These are phyloP conservation scores for Amanita subjunquillea DNA, from an alignment of 768 basidiomycete species.

Conservation along the genomic window DNA sequence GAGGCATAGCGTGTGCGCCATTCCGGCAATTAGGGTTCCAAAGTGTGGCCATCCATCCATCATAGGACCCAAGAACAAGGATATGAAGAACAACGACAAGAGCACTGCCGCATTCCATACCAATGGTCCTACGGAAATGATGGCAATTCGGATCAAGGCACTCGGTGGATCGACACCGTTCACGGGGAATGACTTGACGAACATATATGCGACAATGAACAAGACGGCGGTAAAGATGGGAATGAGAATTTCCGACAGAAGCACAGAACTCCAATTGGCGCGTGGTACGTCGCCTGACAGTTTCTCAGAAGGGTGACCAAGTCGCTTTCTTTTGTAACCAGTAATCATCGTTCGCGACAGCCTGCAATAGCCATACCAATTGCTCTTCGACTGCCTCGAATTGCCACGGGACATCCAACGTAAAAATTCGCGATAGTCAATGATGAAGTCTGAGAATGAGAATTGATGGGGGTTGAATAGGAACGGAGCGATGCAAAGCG, in stretches of 20 bases:
- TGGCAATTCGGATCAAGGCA: slow-evolving; percentile 78
- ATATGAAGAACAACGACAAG: slow-evolving; percentile 77
- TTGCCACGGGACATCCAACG: slow-evolving; percentile 99
- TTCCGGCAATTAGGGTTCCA: slow-evolving; percentile 83
- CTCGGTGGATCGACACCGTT: slow-evolving; percentile 62
- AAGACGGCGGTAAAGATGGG: slow-evolving; percentile 68
- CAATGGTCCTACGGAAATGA: slow-evolving; percentile 87
- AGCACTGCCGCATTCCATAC: slow-evolving; percentile 92
- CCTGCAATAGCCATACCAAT: slow-evolving; percentile 99
- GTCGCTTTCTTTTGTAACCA: slow-evolving; percentile 98
- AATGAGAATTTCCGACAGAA: slow-evolving; percentile 76
- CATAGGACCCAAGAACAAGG: slow-evolving; percentile 90
- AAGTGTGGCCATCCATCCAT: slow-evolving; percentile 80
- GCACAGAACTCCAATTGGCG: slow-evolving; percentile 76
- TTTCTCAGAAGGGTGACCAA: slow-evolving; percentile 97
- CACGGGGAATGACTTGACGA: slow-evolving; percentile 81
- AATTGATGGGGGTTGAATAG: slow-evolving; percentile 99
- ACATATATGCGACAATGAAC: slow-evolving; percentile 83
- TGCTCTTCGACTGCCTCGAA: slow-evolving; percentile 91
- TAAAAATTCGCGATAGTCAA: slow-evolving; percentile 97
- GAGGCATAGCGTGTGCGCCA: slow-evolving; percentile 78
- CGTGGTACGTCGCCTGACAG: slow-evolving; percentile 90
- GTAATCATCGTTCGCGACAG: slow-evolving; percentile 96
- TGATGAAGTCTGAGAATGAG: slow-evolving; percentile 93
- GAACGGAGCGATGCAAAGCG: slow-evolving; percentile 95